Percentiles rank a stretch among this genome's conserved stretches.
phyloP scores from a whole-genome alignment of 257 asterid genomes.

The Perilla frutescens region DNA sequence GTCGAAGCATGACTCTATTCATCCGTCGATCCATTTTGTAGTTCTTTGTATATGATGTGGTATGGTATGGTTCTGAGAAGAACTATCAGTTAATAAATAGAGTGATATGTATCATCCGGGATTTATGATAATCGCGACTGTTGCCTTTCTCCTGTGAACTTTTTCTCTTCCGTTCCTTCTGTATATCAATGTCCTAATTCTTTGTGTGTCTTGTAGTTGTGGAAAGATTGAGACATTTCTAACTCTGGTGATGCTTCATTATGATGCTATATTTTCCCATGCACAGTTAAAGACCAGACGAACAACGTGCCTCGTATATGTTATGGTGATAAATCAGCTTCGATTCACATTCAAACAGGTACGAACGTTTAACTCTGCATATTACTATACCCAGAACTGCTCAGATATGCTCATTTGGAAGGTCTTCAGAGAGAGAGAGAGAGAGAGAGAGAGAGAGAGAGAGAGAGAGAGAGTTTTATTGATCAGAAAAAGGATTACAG shows the following conservation, averaged over 20 bases:
- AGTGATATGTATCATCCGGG: not conserved
- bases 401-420: slow-evolving; percentile 16
- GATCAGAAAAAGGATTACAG: slow-evolving; percentile 25
- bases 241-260: not conserved
- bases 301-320: not conserved
- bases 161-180: not conserved
- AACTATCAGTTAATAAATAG: slow-evolving; percentile 13
- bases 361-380: not conserved
- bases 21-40: slow-evolving; percentile 21
- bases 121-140: not conserved
- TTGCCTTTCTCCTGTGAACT: not conserved
- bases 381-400: not conserved
- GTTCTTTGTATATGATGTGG: slow-evolving; percentile 34
- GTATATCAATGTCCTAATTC: not conserved
- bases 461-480: slow-evolving; percentile 3
- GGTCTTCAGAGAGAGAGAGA: not conserved
- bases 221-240: not conserved
- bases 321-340: too few species aligned
- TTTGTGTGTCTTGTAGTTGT: slow-evolving; percentile 7
- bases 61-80: slow-evolving; percentile 19
- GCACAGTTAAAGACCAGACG: not conserved
- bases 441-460: not conserved
- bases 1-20: slow-evolving; percentile 20
- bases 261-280: slow-evolving; percentile 8
- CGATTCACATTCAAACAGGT: not conserved